Evolutionary conservation across 495 filamentous ascomycete species (phyloP).

Genomic region (Penicillium salamii): DNA sequence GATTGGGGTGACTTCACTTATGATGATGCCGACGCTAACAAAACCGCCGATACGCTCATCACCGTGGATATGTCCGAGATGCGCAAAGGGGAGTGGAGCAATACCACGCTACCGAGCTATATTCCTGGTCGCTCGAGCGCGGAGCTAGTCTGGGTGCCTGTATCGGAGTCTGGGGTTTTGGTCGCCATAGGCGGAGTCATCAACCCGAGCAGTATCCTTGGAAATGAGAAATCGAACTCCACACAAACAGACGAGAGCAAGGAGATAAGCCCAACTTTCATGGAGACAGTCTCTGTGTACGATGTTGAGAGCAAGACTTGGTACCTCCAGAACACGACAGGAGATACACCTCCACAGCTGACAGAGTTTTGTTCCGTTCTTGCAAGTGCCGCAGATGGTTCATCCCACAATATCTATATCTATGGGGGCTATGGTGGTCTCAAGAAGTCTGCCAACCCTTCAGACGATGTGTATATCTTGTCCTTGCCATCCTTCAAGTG

Average conservation of each 20-base stretch:
- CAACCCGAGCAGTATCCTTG: slow-evolving; percentile 40
- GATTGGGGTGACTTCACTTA: slow-evolving; percentile 46
- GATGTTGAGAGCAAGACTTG: slow-evolving; percentile 53
- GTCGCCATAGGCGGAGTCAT: slow-evolving; percentile 68
- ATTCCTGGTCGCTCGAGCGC: slow-evolving; percentile 57
- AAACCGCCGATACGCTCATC: slow-evolving; percentile 48
- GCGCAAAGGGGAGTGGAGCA: slow-evolving; percentile 50
- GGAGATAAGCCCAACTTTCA: slow-evolving; percentile 55
- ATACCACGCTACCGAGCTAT: slow-evolving; percentile 48
- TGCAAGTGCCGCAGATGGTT: slow-evolving; percentile 57
- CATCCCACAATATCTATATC: slow-evolving; percentile 70
- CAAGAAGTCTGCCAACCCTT: slow-evolving; percentile 29
- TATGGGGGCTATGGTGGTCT: slow-evolving; percentile 68
- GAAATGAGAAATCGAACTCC: slow-evolving; percentile 17
- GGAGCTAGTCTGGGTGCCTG: slow-evolving; percentile 69
- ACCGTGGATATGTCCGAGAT: slow-evolving; percentile 57
- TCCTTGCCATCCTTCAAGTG: slow-evolving; percentile 77
- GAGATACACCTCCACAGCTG: slow-evolving; percentile 48
- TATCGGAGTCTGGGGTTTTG: slow-evolving; percentile 58
- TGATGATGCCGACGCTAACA: slow-evolving; percentile 27
- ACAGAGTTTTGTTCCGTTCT: slow-evolving; percentile 66
- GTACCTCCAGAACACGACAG: slow-evolving; percentile 60
- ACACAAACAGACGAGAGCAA: slow-evolving; percentile 43
- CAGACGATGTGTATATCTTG: slow-evolving; percentile 70
- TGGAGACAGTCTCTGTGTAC: slow-evolving; percentile 66